Conservation (phyloP, 2,329 filamentous ascomycete species). For the Acarospora socialis region DNA sequence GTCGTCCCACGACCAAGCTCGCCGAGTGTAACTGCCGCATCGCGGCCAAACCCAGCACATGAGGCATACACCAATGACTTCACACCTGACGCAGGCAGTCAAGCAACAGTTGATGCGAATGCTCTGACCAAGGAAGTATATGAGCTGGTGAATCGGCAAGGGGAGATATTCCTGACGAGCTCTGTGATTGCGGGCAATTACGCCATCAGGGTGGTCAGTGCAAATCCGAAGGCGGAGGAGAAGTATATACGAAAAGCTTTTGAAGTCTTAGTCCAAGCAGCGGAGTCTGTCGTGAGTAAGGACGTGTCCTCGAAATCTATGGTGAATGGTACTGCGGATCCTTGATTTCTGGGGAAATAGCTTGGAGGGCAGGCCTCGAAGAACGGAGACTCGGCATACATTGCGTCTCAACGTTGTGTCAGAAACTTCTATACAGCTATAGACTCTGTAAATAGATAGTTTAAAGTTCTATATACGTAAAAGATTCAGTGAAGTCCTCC, state of each 20-base stretch:
- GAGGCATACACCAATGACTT: constrained; percentile 23
- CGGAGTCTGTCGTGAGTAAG: too few species aligned
- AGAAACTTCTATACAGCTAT: too few species aligned
- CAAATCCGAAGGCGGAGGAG: constrained; percentile 54
- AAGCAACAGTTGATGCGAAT: constrained; percentile 45
- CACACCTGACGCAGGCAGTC: constrained; percentile 21
- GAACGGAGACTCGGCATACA: too few species aligned
- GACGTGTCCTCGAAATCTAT: too few species aligned
- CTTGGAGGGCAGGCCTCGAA: too few species aligned
- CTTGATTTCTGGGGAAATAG: too few species aligned
- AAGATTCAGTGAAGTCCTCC: too few species aligned
- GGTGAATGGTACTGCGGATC: too few species aligned
- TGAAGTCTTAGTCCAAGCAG: constrained; percentile 51
- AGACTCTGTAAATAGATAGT: too few species aligned
- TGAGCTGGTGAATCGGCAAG: constrained; percentile 56
- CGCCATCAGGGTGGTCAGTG: constrained; percentile 69
- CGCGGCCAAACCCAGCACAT: constrained; percentile 18
- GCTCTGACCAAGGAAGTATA: constrained; percentile 59
- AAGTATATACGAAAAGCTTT: constrained; percentile 60
- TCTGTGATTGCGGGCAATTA: constrained; percentile 59
- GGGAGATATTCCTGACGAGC: constrained; percentile 71
- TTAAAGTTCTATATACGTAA: too few species aligned
- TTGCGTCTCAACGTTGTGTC: too few species aligned
- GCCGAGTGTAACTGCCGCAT: constrained; percentile 8
- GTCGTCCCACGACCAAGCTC: constrained; percentile 33